Base-by-base conservation (phyloP, 768 basidiomycete species). In the Leccinum disarticulatum region DNA sequence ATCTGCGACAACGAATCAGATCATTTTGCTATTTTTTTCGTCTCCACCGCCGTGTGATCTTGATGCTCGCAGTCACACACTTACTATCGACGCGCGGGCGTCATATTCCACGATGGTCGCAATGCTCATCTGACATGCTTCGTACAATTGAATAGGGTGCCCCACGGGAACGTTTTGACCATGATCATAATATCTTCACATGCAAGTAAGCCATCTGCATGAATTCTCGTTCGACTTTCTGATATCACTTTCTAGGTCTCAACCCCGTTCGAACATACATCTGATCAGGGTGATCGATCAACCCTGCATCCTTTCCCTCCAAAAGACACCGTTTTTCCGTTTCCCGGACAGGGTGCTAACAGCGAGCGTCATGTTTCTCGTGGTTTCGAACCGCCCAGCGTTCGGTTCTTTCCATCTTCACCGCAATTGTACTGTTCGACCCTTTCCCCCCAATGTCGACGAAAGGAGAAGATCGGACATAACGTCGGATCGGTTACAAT, bases 131-230 rank as follows among this genome's bases (percentile, higher is more conserved):
- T n/a, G 36, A 38, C 17, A 19, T 7, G 6, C 14, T 36, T 13
- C 17, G 27, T 61, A 22, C 22, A 36, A n/a, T 62, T 46, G 43
- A 46, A 46, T 46, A 46, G 43, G 11, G 2, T 46, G 11, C 43
- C 19, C 19, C 43, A 46, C 43, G 19, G 43, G 43, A 46, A 10
- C 19, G 19, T 46, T 46, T 46, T 13, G 43, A 46, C 22, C 19
- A 6, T 22, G 83, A 15, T 17, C 27, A 36, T 10, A 3, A 19
- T 25, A 41, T 50, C 33, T 46, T 38, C 47, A 25, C 47, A 38
- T 7, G 28, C n/a, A 46, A 13, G 43, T 4, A 46, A 19, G 19
- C 10, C 43, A 46, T 46, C 43, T 22, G 19, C 11, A 13, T 22
- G 41, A 43, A 43, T 43, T 43, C 10, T 43, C n/a, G 41, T 19